Evolutionary conservation across 2,329 filamentous ascomycete species (phyloP), one percentile per base, ranked within the genome.

Genomic region (Immersiporthe knoxdaviesiana): DNA sequence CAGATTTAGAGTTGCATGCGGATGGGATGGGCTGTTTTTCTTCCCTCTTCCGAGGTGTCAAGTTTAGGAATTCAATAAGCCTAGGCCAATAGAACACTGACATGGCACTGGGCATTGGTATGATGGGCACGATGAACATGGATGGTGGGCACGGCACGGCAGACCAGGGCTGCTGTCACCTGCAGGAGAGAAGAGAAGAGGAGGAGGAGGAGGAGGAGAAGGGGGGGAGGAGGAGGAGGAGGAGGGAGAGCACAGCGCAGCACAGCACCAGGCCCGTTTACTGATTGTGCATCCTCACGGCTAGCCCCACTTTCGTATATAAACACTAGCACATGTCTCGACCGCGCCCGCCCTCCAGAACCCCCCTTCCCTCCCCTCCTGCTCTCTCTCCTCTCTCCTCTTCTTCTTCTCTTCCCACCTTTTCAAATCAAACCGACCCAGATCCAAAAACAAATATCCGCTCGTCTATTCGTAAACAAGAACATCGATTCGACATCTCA

Each of bases 251-350:
- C 59, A 62, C 65, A 68, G 37, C 44, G 8, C 50, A 47, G 63
- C 41, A 60, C 41, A 47, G 41, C 41, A 47, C 41, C 41, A 47
- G 21, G 44, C 44, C 44, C 44, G 52, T 65, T 69, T 84, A 86
- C 84, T 87, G 84, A 87, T 87, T 87, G 84, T 81, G 83, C 80
- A 79, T 80, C 81, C 78, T 70, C 68, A 60, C 70, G 59, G 56
- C 30, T 35, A 81, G 79, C 81, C 84, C 84, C 81, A 81, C 82
- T 83, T 76, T 77, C 78, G 76, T 83, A 88, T 88, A 88, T 88
- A 88, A 88, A 87, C 83, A 85, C 80, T 78, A 79, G 82, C 82
- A 78, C 82, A 82, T 81, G 80, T 83, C 81, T 77, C 84, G 84
- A 84, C 83, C 83, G 83, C 84, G 81, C 81, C 81, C 78, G 78